Conservation (phyloP, 768 basidiomycete species). For the Auriscalpium microsporum region DNA sequence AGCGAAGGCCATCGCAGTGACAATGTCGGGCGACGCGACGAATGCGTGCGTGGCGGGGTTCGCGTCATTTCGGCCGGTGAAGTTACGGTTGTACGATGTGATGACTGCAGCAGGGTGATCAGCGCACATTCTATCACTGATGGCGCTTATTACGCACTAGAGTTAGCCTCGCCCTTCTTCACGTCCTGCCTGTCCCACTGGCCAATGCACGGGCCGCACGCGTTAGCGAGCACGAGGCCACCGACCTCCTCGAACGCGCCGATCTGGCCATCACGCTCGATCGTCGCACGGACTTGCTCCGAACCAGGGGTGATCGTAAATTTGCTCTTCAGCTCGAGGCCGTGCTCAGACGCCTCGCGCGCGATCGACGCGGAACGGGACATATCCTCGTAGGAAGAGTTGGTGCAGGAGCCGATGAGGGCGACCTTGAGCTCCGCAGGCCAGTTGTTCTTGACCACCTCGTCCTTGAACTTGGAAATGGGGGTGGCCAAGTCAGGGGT, state of each 20-base stretch:
- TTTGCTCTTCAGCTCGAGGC: slow-evolving; percentile 81
- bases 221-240: slow-evolving; percentile 92
- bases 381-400: slow-evolving; percentile 99
- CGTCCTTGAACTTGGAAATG: slow-evolving; percentile 87
- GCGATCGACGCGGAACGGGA: slow-evolving; percentile 94
- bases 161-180: slow-evolving; percentile 94
- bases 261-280: slow-evolving; percentile 92
- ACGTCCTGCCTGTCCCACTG: slow-evolving; percentile 98
- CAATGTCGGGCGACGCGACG: slow-evolving; percentile 88
- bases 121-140: background rate
- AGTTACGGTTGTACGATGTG: slow-evolving; percentile 99
- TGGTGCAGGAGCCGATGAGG: slow-evolving; percentile 99
- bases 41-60: slow-evolving; percentile 99
- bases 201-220: slow-evolving; percentile 98
- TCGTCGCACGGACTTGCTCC: slow-evolving; percentile 97
- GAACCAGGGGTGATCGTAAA: slow-evolving; percentile 99
- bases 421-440: slow-evolving; percentile 94
- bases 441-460: slow-evolving; percentile 93
- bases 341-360: slow-evolving; percentile 79
- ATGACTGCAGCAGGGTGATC: slow-evolving; percentile 50
- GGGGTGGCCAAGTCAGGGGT: slow-evolving; percentile 99
- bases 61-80: slow-evolving; percentile 98
- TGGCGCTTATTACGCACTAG: slow-evolving; percentile 49
- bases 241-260: slow-evolving; percentile 80
- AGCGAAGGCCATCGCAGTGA: slow-evolving; percentile 94